Base-by-base conservation (phyloP, 176 grass and related monocot species). In the Chloris gayana region DNA sequence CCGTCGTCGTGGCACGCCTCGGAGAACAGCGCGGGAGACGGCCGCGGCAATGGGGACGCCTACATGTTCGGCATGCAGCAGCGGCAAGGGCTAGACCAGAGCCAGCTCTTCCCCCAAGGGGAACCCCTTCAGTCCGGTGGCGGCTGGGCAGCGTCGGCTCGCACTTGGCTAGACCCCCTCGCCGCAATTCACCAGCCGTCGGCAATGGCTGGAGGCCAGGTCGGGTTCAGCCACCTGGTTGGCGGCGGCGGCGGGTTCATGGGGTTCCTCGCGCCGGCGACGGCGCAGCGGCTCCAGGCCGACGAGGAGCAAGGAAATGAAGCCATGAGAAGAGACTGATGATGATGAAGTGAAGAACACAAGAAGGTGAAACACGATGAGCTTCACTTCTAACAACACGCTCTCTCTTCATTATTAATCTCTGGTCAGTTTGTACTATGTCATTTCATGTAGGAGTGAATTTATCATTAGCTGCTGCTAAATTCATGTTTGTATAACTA, bases 101-200 rank as follows among this genome's bases (percentile, higher is more conserved):
- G 80, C 85, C 95, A 94, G 74, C 79, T 94, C 87, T 97, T 92
- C 73, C 74, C 90, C 50, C 89, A 94, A 51, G 91, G 95, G 87
- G 95, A 89, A 94, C 73, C 92, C 95, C 95, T 97, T 97, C 95
- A 97, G 89, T 97, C 95, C 95, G 94, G 92, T 80, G 81, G 85
- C 77, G 83, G 77, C 25, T 90, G 79, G 87, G 73, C 35, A 37
- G 35, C 88, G 53, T 88, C 87, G 8, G 82, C 87, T 39, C 92
- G 89, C 64, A 42, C 85, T 21, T 94, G 95, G 95, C 89, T 89
- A 61, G 95, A 97, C 76, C 83, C 92, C 58, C 77, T 87, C 9
- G 73, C 84, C 22, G 85, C 75, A 50, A 91, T 90, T 73, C 89
- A 91, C 35, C 87, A 89, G 82, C 73, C 76, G 19, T 72, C 92